Evolutionary conservation across 768 basidiomycete species (phyloP).

Genomic region (Boletus tomentosulus): DNA sequence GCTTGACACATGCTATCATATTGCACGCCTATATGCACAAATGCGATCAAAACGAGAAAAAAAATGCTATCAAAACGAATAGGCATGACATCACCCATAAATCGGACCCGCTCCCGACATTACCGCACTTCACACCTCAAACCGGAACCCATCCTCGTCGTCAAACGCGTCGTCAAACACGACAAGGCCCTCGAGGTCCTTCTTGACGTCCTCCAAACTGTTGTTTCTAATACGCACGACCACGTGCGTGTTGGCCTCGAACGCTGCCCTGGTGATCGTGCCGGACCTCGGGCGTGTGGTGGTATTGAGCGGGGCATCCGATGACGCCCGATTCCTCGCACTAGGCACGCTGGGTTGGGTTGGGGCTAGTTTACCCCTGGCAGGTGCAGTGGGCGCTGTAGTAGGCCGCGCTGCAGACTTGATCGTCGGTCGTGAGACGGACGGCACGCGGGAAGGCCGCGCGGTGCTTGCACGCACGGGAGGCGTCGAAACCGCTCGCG

Average conservation of each 20-base stretch:
- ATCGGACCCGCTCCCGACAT: conserved; percentile 1
- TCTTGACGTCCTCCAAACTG: conserved; percentile 29
- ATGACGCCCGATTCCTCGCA: not conserved
- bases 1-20: not conserved
- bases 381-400: not conserved
- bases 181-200: conserved; percentile 27
- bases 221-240: conserved; percentile 16
- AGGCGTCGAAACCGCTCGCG: conserved; percentile 21
- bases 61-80: conserved; percentile 5
- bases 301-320: not conserved
- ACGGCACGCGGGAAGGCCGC: conserved; percentile 8
- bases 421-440: conserved; percentile 5
- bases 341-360: not conserved
- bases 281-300: conserved; percentile 19
- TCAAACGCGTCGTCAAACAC: conserved; percentile 28
- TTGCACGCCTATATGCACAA: conserved; percentile 12
- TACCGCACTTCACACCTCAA: conserved; percentile 17
- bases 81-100: conserved; percentile 8
- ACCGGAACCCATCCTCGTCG: conserved; percentile 28
- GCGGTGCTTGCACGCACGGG: conserved; percentile 1
- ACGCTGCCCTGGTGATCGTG: conserved; percentile 23
- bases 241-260: conserved; percentile 20
- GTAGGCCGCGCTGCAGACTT: conserved; percentile 9
- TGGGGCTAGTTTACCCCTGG: conserved; percentile 8
- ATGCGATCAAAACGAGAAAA: conserved; percentile 2